phyloP scores from a whole-genome alignment of 2,329 filamentous ascomycete genomes.

The Arthrobotrys iridis region DNA sequence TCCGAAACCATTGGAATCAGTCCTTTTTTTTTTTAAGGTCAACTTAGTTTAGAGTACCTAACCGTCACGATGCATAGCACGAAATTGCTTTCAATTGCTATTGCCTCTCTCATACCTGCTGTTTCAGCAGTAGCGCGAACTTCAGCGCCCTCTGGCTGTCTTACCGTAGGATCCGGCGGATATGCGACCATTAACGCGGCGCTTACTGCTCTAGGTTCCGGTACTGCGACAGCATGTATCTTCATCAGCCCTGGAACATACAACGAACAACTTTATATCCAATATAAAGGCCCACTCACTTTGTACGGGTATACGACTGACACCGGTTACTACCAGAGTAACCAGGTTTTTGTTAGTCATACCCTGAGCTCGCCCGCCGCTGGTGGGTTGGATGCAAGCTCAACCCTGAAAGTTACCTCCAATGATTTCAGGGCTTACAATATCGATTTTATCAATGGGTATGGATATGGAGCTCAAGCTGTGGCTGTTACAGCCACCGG shows the following conservation, averaged over 20 bases:
- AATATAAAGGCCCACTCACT: slow-evolving; percentile 59
- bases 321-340: slow-evolving; percentile 59
- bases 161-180: slow-evolving; percentile 57
- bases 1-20: too few species aligned
- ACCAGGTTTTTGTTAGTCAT: slow-evolving; percentile 60
- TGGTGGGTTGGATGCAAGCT: slow-evolving; percentile 59
- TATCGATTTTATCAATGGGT: slow-evolving; percentile 61
- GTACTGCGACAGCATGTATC: slow-evolving; percentile 59
- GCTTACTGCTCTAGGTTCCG: slow-evolving; percentile 57
- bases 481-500: slow-evolving; percentile 59
- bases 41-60: background rate
- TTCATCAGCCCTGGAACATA: slow-evolving; percentile 60
- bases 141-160: slow-evolving; percentile 18
- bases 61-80: background rate
- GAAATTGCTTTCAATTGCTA: background rate
- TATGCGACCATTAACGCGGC: slow-evolving; percentile 58
- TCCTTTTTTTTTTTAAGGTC: background rate
- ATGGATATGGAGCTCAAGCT: slow-evolving; percentile 60
- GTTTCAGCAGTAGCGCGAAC: slow-evolving; percentile 27
- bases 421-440: slow-evolving; percentile 60
- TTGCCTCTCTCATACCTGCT: slow-evolving; percentile 1
- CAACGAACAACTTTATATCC: slow-evolving; percentile 59
- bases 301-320: slow-evolving; percentile 60
- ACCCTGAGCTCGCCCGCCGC: slow-evolving; percentile 59
- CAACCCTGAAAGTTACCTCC: slow-evolving; percentile 59